Percentiles rank a stretch among this genome's conserved stretches.
Conservation (phyloP, 2,329 filamentous ascomycete species). For the Gaeumannomyces sp. region DNA sequence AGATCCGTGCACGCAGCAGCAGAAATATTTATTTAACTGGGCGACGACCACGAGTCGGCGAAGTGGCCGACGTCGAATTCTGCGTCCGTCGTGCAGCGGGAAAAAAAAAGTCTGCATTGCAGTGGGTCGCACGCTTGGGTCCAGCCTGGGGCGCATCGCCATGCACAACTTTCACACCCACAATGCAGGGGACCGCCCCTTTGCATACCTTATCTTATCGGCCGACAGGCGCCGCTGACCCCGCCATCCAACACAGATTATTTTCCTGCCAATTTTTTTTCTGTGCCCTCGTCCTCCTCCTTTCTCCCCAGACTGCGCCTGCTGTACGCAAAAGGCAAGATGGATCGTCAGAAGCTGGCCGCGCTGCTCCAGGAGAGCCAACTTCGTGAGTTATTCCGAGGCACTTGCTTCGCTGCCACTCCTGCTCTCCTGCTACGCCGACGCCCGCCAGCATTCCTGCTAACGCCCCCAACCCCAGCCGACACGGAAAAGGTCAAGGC, state of each 20-base stretch:
- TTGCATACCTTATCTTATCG: constrained; percentile 7
- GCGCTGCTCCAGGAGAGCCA: constrained; percentile 82
- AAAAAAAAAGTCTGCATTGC: not conserved
- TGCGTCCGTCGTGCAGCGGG: not conserved
- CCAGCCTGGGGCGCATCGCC: not conserved
- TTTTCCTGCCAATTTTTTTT: constrained; percentile 2
- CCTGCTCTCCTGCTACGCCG: not conserved
- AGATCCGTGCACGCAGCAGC: not conserved
- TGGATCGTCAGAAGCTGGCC: constrained; percentile 80
- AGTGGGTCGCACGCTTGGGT: not conserved
- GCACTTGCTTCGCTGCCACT: not conserved
- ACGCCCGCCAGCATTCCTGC: constrained; percentile 15
- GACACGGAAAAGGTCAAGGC: constrained; percentile 86
- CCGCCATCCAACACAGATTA: not conserved
- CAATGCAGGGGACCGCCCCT: not conserved
- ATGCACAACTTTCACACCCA: not conserved
- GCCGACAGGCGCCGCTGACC: not conserved
- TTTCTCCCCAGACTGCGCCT: not conserved
- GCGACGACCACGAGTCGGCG: not conserved
- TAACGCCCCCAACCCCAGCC: constrained; percentile 48
- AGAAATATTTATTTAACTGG: not conserved
- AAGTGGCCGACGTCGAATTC: not conserved
- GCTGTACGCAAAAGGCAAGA: constrained; percentile 27
- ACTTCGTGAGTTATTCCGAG: constrained; percentile 61
- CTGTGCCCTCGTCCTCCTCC: not conserved